phyloP scores from a whole-genome alignment of 176 grass and related monocot species.

The Puya raimondii region DNA sequence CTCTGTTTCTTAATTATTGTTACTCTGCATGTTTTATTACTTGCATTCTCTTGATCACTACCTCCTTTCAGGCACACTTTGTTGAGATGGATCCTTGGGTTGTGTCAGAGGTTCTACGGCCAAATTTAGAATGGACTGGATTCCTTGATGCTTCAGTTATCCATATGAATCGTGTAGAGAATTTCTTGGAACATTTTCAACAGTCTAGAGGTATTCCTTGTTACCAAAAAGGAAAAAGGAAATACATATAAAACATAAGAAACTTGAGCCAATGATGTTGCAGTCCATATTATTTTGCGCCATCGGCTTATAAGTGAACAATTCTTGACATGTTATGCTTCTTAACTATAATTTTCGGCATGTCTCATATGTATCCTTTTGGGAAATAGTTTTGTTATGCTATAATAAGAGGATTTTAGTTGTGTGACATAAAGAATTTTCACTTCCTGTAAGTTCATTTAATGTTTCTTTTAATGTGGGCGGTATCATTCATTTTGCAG shows the following conservation, averaged over 20 bases:
- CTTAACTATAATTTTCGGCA: background rate
- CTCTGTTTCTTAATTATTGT: background rate
- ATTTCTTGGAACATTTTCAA: slow-evolving; percentile 65
- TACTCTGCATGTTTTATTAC: background rate
- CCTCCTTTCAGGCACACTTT: slow-evolving; percentile 55
- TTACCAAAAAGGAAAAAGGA: background rate
- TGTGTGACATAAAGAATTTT: background rate
- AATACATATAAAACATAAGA: background rate
- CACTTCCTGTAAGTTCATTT: background rate
- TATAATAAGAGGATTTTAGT: no score
- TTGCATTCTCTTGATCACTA: background rate
- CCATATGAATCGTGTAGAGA: slow-evolving; percentile 75
- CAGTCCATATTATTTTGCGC: no score
- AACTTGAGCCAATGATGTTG: background rate
- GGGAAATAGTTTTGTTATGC: background rate
- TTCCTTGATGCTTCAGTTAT: slow-evolving; percentile 76
- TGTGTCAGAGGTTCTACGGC: slow-evolving; percentile 63
- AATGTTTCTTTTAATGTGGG: background rate
- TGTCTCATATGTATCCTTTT: background rate
- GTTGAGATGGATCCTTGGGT: slow-evolving; percentile 98
- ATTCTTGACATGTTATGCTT: background rate
- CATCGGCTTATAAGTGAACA: background rate
- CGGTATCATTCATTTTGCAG: slow-evolving; percentile 20
- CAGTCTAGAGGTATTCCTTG: slow-evolving; percentile 42
- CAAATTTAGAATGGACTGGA: slow-evolving; percentile 79